Percentiles rank a stretch among this genome's conserved stretches.
Evolutionary conservation across 306 rosid genomes (phyloP).

Genomic region (Pterocarpus macrocarpus): DNA sequence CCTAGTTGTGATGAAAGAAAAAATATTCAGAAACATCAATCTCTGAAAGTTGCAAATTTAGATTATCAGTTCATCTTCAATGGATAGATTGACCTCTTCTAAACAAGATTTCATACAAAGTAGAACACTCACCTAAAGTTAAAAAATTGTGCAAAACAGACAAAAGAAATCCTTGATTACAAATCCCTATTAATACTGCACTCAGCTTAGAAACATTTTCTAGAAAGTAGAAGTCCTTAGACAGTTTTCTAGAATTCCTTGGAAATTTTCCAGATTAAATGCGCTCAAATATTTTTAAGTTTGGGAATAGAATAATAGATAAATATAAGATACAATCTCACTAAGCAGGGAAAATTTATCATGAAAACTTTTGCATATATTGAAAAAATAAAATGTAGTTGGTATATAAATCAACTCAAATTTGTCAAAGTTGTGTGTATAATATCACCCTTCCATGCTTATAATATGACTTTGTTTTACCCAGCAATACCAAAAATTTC

Average conservation of each 20-base stretch:
- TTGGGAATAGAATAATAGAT: too few relatives aligned
- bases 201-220: background rate
- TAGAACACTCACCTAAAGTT: background rate
- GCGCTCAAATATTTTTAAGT: background rate
- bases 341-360: background rate
- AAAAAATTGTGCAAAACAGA: constrained; percentile 9
- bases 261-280: background rate
- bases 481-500: constrained; percentile 11
- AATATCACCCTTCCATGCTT: constrained; percentile 5
- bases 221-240: background rate
- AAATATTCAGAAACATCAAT: constrained; percentile 17
- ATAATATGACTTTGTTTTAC: background rate
- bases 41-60: background rate
- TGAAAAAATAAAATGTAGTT: constrained; percentile 26
- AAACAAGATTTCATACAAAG: constrained; percentile 5
- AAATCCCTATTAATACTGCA: constrained; percentile 21
- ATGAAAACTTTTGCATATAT: constrained; percentile 9
- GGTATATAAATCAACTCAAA: background rate
- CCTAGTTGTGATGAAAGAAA: background rate
- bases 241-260: background rate
- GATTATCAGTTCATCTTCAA: background rate
- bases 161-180: background rate
- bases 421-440: background rate
- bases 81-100: background rate
- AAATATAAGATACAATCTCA: background rate